A percentile compares a stretch with the other conserved stretches of the same genome.
phyloP scores from a whole-genome alignment of 202 grass and related monocot genomes.

The Musa balbisiana region DNA sequence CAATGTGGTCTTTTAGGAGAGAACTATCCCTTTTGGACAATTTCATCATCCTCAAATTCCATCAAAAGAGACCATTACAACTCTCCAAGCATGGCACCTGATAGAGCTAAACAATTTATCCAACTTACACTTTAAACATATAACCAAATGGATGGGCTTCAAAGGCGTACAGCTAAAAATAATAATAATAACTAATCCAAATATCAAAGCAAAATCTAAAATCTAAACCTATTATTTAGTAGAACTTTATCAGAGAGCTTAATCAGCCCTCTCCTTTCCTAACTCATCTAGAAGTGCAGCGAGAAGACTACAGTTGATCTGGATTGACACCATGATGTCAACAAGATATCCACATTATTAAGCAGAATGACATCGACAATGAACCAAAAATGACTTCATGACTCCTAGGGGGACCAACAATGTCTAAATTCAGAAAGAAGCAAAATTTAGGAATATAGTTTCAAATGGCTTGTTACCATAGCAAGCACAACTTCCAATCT shows the following conservation, averaged over 20 bases:
- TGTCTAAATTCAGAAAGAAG: neutral
- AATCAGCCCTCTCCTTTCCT: neutral
- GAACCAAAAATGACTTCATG: neutral
- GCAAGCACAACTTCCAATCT: slow-evolving; percentile 7
- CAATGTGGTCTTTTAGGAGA: too few species aligned
- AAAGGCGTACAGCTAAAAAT: too few species aligned
- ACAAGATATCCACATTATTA: neutral
- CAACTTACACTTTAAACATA: too few species aligned
- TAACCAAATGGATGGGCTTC: too few species aligned
- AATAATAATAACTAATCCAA: neutral
- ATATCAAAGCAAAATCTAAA: neutral
- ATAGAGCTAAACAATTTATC: too few species aligned
- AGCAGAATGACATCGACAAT: neutral
- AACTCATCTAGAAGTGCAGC: neutral
- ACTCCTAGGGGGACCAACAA: neutral
- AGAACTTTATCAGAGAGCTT: neutral
- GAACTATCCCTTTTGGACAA: too few species aligned
- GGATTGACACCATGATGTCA: neutral
- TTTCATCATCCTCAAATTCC: too few species aligned
- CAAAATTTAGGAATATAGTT: neutral
- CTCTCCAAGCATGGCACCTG: too few species aligned
- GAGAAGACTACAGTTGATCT: neutral
- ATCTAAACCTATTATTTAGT: neutral
- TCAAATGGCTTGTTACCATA: neutral
- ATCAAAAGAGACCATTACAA: too few species aligned